Base-by-base conservation (phyloP, 495 filamentous ascomycete genomes). In the Lophiostoma macrostomum region DNA sequence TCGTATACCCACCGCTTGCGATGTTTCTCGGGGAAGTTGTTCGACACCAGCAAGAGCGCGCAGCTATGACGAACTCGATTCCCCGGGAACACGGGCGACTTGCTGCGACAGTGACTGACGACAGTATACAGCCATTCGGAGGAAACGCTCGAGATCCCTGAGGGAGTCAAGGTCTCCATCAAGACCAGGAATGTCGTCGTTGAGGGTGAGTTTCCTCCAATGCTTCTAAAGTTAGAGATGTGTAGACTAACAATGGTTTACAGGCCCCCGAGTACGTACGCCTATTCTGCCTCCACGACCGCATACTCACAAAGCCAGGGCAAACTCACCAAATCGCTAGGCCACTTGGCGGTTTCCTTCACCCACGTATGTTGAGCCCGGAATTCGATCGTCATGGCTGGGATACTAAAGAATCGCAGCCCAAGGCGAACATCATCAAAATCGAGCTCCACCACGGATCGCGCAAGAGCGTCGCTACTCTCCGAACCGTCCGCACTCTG, bases 381-480 rank as follows among this genome's bases (percentile, higher is more conserved):
- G n/a, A 32, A 30, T 18, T 18, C 8, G 12, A 38, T 4, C 11
- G 10, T 20, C 13, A 38, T 12, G 35, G 24, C 2, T 36, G 14
- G 46, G 14, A 72, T 91, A 83, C 82, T 98, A 96, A 82, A 84
- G n/a, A 29, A 52, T 34, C 83, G 66, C 77, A 85, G 68, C 84
- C 87, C 65, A 77, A 81, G 76, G 80, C 84, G 75, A 77, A 85
- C 74, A 68, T 87, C 53, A 91, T 98, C 82, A 82, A 84, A 62
- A 95, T 98, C 73, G 90, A 95, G 74, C 80, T 98, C 69, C 94
- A 97, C 81, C 93, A 98, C 75, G 93, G 93, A 72, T 78, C 80
- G 66, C 90, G 93, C 73, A 98, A 98, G 82, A 90, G 88, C 71
- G 85, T 98, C 67, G 93, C 93, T 72, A 88, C 93, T 56, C 88